phyloP scores from a whole-genome alignment of 1,284 basidiomycete genomes.

The Phylloboletellus chloephorus region DNA sequence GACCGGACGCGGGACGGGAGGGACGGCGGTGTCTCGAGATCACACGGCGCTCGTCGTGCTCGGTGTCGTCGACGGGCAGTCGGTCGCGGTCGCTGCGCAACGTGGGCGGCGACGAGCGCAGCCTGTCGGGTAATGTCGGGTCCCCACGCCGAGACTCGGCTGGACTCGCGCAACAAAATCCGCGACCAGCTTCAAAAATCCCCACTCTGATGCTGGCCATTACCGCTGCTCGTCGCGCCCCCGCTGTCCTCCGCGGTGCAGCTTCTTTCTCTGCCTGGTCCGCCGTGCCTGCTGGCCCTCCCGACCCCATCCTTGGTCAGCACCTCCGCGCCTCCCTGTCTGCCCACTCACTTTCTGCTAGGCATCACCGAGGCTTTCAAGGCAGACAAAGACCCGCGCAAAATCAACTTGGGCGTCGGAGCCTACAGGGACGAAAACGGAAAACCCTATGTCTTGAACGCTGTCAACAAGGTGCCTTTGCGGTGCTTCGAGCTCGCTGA shows the following conservation, averaged over 20 bases:
- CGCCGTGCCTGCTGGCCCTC: constrained; percentile 80
- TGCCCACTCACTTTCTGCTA: constrained; percentile 20
- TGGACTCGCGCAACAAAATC: background rate
- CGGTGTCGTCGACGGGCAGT: background rate
- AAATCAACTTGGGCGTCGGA: constrained; percentile 97
- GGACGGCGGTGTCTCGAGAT: background rate
- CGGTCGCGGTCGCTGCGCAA: background rate
- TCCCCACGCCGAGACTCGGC: constrained; percentile 10
- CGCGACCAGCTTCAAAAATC: background rate
- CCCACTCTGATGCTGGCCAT: constrained; percentile 40
- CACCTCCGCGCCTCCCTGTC: background rate
- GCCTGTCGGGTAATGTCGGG: constrained; percentile 20
- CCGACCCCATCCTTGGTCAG: constrained; percentile 88
- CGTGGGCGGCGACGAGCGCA: constrained; percentile 1
- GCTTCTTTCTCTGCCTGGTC: constrained; percentile 73
- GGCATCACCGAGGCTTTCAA: constrained; percentile 95
- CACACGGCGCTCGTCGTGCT: background rate
- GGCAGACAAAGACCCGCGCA: constrained; percentile 83
- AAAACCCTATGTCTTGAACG: constrained; percentile 91
- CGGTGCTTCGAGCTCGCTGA: background rate
- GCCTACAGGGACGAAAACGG: constrained; percentile 92
- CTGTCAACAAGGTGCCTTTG: constrained; percentile 72
- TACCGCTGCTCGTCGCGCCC: constrained; percentile 42
- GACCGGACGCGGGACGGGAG: background rate
- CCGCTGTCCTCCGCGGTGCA: constrained; percentile 32